Conservation (phyloP, 495 filamentous ascomycete species). For the Aspergillus avenaceus region DNA sequence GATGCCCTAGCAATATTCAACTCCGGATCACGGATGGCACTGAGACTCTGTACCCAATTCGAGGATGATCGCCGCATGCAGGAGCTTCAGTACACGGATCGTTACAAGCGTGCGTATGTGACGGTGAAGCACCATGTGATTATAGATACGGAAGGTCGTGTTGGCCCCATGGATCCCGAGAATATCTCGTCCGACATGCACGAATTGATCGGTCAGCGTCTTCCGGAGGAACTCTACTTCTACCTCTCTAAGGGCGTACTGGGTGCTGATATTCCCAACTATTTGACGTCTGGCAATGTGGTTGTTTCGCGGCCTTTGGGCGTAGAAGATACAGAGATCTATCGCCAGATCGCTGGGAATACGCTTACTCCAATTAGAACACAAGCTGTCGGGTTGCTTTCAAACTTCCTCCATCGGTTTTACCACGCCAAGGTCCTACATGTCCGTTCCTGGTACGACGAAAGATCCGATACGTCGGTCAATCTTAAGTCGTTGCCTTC, state of each 20-base stretch:
- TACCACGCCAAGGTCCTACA: conserved; percentile 72
- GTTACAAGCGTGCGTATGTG: conserved; percentile 78
- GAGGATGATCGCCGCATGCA: conserved; percentile 66
- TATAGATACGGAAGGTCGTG: conserved; percentile 67
- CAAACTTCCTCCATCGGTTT: conserved; percentile 73
- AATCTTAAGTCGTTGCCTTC: conserved; percentile 61
- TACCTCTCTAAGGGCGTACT: conserved; percentile 84
- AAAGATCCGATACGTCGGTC: conserved; percentile 58
- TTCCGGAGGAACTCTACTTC: conserved; percentile 88
- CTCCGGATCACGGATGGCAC: conserved; percentile 56
- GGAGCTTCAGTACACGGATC: conserved; percentile 73
- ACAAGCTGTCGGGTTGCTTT: conserved; percentile 69
- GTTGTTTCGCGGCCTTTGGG: conserved; percentile 74
- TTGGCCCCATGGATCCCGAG: conserved; percentile 66
- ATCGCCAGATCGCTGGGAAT: conserved; percentile 68
- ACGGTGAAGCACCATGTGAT: conserved; percentile 82
- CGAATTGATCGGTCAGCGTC: conserved; percentile 80
- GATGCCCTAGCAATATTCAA: conserved; percentile 72
- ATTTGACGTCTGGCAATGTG: conserved; percentile 72
- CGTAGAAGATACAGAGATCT: conserved; percentile 73
- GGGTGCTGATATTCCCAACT: conserved; percentile 73
- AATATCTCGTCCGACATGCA: conserved; percentile 74
- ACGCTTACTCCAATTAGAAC: conserved; percentile 69
- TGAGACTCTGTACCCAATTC: conserved; percentile 62
- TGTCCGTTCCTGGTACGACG: conserved; percentile 82